A percentile compares a stretch with the other conserved stretches of the same genome.
Conservation (phyloP, 2,329 filamentous ascomycete species). For the Curvularia sp. region DNA sequence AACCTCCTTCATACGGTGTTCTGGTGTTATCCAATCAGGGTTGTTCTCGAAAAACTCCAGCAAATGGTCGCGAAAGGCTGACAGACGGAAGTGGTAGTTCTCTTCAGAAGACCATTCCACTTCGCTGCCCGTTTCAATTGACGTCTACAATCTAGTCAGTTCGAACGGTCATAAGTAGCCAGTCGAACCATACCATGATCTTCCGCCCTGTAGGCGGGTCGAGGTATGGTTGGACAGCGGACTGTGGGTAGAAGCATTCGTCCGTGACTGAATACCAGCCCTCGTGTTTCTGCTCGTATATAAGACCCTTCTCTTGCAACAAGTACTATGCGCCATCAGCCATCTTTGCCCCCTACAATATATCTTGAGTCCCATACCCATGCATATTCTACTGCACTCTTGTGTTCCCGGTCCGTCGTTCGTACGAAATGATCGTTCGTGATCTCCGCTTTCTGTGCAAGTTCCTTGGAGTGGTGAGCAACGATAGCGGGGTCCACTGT, state of each 20-base stretch:
- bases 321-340: conserved; percentile 60
- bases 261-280: conserved; percentile 98
- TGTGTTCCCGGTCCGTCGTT: conserved; percentile 84
- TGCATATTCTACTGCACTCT: conserved; percentile 84
- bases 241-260: conserved; percentile 91
- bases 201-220: conserved; percentile 83
- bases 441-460: conserved; percentile 74
- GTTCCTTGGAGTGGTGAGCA: conserved; percentile 53
- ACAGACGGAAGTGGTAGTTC: conserved; percentile 95
- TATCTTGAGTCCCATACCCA: conserved; percentile 65
- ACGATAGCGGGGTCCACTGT: conserved; percentile 1
- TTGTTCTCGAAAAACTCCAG: conserved; percentile 81
- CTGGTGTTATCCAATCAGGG: conserved; percentile 77
- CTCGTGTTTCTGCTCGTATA: conserved; percentile 85
- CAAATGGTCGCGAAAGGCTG: conserved; percentile 78
- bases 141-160: conserved; percentile 57
- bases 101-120: conserved; percentile 94
- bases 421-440: conserved; percentile 88
- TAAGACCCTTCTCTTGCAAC: conserved; percentile 75
- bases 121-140: conserved; percentile 85
- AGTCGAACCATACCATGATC: conserved; percentile 65
- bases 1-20: conserved; percentile 77
- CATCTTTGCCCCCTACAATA: conserved; percentile 3
- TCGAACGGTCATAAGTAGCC: background rate
- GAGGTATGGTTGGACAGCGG: conserved; percentile 74